phyloP scores from a whole-genome alignment of 306 rosid genomes.

The Vigna reflexopilosa region DNA sequence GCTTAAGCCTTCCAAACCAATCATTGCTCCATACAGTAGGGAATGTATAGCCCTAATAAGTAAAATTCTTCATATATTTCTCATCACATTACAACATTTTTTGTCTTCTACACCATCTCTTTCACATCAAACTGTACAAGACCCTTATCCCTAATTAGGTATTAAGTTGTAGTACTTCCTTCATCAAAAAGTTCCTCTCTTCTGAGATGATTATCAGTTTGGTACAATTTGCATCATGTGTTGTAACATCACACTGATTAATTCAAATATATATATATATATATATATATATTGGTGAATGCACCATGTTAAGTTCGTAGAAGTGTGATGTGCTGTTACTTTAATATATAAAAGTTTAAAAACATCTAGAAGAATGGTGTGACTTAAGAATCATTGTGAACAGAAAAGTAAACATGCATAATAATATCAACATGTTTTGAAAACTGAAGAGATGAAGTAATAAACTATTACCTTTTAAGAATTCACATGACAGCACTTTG shows the following conservation, averaged over 20 bases:
- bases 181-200: neutral
- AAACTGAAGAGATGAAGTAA: too few relatives aligned
- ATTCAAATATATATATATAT: too few relatives aligned
- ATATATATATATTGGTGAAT: too few relatives aligned
- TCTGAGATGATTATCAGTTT: neutral
- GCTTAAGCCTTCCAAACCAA: constrained; percentile 33
- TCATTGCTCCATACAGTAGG: constrained; percentile 30
- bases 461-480: too few relatives aligned
- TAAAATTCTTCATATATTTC: constrained; percentile 24
- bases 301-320: too few relatives aligned
- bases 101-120: neutral
- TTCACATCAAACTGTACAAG: neutral
- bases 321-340: too few relatives aligned
- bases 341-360: too few relatives aligned
- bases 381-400: too few relatives aligned
- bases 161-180: neutral
- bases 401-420: too few relatives aligned
- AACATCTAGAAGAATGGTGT: too few relatives aligned
- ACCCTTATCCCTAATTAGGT: constrained; percentile 1
- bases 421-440: too few relatives aligned
- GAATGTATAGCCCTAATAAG: constrained; percentile 8
- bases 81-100: neutral
- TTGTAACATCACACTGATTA: neutral
- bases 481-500: too few relatives aligned
- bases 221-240: neutral